These are phyloP conservation scores for Barbarea vulgaris DNA, from an alignment of 345 rosid species.

Conservation along the genomic window DNA sequence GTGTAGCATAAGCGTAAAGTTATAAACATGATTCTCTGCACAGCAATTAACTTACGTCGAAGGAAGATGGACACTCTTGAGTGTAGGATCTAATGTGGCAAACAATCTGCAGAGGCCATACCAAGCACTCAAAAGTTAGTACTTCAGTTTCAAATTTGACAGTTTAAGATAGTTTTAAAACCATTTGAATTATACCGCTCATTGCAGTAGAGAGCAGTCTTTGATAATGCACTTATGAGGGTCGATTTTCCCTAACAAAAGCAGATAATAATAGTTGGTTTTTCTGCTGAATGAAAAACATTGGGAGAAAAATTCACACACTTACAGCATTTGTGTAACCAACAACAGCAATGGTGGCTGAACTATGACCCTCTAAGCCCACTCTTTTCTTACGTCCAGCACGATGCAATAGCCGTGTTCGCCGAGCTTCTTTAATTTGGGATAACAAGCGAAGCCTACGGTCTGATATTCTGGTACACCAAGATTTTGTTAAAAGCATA, in stretches of 20 bases:
- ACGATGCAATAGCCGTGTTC: constrained; percentile 85
- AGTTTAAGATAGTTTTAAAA: constrained; percentile 19
- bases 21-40: neutral
- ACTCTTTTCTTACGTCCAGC: constrained; percentile 72
- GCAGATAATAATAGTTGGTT: neutral
- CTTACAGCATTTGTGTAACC: constrained; percentile 98
- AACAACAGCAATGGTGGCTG: constrained; percentile 87
- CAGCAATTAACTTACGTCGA: constrained; percentile 57
- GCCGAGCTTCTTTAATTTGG: constrained; percentile 81
- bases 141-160: constrained; percentile 10
- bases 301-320: constrained; percentile 25
- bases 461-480: constrained; percentile 65
- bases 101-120: constrained; percentile 57
- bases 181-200: constrained; percentile 54
- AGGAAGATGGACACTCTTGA: constrained; percentile 71
- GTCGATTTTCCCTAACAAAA: constrained; percentile 86
- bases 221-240: constrained; percentile 67
- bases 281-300: constrained; percentile 5
- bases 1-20: neutral
- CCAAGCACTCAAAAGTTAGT: constrained; percentile 14
- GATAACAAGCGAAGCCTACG: constrained; percentile 61
- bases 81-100: constrained; percentile 82
- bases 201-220: constrained; percentile 77
- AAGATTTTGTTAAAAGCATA: constrained; percentile 6
- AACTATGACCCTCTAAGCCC: constrained; percentile 49